Base-by-base conservation (phyloP, 1,139 yeast species). In the Taphrina communis region DNA sequence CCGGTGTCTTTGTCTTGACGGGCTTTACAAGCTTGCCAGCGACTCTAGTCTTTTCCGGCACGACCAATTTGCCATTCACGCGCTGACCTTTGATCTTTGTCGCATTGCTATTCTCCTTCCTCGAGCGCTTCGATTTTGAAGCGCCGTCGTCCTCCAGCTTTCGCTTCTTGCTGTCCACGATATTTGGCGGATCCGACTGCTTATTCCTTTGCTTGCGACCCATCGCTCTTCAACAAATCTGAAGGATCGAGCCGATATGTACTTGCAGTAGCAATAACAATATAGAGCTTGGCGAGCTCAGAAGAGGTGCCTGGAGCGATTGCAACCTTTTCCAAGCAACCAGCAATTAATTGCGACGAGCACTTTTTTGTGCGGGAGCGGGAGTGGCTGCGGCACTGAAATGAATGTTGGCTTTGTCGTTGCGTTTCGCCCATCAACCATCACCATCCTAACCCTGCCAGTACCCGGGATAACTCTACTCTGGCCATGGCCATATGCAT, bases 1-100 rank as follows among this genome's bases (percentile, higher is more conserved):
- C 53, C 9, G 25, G 46, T 41, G 6, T 39, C n/a, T 31, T 42
- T 5, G 38, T 14, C 42, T 42, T 35, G 7, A 31, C 50, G 6
- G 67, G 61, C 25, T 63, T 55, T 4, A 41, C 61, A 6, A 63
- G n/a, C 17, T 63, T 63, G 9, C 67, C 67, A 11, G 61, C 67
- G 6, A 63, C 61, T 31, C 67, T 46, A n/a, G 67, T 63, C 67
- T 63, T 63, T 38, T 63, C 67, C 7, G 67, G 67, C 6, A 63
- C 67, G 19, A 63, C 56, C 11, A 63, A 39, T 31, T 63, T 63
- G n/a, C 67, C 67, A 46, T 63, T 63, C 56, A 63, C 61, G 9
- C 67, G 53, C 51, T 63, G 67, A 11, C 67, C 67, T 36, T 63
- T 53, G 46, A 63, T 55, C 55, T 63, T 63, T 12, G 60, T 42